A percentile compares a stretch with the other conserved stretches of the same genome.
Conservation (phyloP, 164 flowering plant genomes). For the Litsea cubeba region DNA sequence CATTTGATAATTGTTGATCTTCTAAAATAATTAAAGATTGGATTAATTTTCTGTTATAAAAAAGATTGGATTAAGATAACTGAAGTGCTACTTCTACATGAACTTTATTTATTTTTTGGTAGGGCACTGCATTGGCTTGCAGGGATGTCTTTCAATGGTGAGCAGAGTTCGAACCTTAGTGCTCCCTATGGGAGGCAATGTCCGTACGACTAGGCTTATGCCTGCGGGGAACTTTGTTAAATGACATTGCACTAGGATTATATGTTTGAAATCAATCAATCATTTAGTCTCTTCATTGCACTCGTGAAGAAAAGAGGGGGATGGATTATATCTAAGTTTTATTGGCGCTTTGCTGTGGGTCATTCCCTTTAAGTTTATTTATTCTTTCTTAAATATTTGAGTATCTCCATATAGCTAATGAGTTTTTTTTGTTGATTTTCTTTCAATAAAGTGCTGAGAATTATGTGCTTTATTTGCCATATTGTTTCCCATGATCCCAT, state of each 20-base stretch:
- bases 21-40: background rate
- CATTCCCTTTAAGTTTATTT: background rate
- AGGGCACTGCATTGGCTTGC: too few relatives aligned
- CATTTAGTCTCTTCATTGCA: background rate
- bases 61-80: background rate
- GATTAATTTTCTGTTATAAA: background rate
- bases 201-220: too few relatives aligned
- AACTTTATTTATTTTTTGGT: too few relatives aligned
- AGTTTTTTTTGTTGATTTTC: background rate
- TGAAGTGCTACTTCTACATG: background rate
- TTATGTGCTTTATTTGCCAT: background rate
- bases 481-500: background rate
- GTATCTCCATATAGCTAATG: background rate
- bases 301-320: background rate
- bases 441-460: background rate
- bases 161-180: too few relatives aligned
- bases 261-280: background rate
- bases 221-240: background rate
- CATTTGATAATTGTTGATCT: too few relatives aligned
- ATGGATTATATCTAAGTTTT: too few relatives aligned
- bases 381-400: background rate
- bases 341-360: background rate
- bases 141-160: too few relatives aligned
- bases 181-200: too few relatives aligned
- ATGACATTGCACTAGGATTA: background rate